phyloP scores from a whole-genome alignment of 2,329 filamentous ascomycete genomes.

The Penicillium sp. region DNA sequence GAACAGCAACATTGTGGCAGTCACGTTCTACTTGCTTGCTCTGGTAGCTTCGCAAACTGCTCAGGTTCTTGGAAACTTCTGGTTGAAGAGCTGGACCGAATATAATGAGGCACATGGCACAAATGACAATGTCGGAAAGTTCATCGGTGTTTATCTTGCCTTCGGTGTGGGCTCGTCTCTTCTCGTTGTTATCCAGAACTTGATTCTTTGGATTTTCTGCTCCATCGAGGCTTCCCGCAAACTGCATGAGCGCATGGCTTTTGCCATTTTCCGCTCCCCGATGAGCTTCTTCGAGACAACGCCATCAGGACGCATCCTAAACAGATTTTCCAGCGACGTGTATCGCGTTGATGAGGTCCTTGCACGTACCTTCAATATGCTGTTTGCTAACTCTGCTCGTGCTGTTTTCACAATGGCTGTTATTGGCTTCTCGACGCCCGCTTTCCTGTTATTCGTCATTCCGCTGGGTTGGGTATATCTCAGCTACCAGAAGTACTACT shows the following conservation, averaged over 20 bases:
- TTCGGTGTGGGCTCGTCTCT: conserved; percentile 86
- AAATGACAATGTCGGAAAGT: conserved; percentile 83
- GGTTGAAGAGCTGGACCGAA: conserved; percentile 94
- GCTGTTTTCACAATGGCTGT: conserved; percentile 84
- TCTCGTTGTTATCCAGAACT: conserved; percentile 85
- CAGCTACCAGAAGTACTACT: conserved; percentile 95
- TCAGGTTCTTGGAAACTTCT: conserved; percentile 82
- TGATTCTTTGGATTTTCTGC: conserved; percentile 99
- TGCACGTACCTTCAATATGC: conserved; percentile 96
- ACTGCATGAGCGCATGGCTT: conserved; percentile 95
- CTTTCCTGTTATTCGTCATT: conserved; percentile 78
- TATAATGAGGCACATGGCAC: conserved; percentile 67
- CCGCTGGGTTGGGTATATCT: conserved; percentile 82
- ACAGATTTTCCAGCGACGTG: conserved; percentile 82
- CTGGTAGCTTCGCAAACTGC: conserved; percentile 80
- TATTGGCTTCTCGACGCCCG: conserved; percentile 79
- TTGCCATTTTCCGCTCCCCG: conserved; percentile 93
- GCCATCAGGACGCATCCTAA: conserved; percentile 92
- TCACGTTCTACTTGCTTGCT: conserved; percentile 76
- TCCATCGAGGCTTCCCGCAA: conserved; percentile 98
- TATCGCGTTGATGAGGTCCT: conserved; percentile 85
- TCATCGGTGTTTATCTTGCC: conserved; percentile 92
- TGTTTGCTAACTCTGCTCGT: conserved; percentile 75
- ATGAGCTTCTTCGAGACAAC: conserved; percentile 99
- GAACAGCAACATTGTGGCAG: conserved; percentile 86